Evolutionary conservation across 176 grass and related monocot species (phyloP).

Genomic region (Miscanthus lutarioriparius): DNA sequence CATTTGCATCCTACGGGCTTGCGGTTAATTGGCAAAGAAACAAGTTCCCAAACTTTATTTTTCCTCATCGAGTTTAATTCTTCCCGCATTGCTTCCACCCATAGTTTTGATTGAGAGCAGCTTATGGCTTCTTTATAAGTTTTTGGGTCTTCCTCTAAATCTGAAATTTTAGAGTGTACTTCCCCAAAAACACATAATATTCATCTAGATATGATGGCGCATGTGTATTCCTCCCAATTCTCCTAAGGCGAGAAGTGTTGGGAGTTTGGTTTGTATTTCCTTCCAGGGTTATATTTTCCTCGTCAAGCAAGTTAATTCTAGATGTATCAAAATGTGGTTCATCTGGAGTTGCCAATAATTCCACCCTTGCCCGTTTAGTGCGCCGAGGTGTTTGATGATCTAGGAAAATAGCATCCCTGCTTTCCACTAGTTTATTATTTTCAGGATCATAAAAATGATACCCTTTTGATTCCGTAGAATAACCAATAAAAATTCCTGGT

Average conservation of each 20-base stretch:
- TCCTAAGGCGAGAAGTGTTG: not conserved
- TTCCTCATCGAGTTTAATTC: not conserved
- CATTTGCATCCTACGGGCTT: too few relatives aligned
- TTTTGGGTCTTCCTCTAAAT: not conserved
- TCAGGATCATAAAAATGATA: not conserved
- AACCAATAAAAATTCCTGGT: not conserved
- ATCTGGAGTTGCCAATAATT: constrained; percentile 10
- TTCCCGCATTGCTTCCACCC: not conserved
- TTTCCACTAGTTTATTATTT: constrained; percentile 14
- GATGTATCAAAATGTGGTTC: not conserved
- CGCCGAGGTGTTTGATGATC: not conserved
- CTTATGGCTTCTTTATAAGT: not conserved
- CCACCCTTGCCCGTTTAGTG: not conserved
- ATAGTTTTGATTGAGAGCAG: not conserved
- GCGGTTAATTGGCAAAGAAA: too few relatives aligned
- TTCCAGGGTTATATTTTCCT: not conserved
- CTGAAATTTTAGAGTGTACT: constrained; percentile 4
- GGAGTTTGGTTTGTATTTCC: not conserved
- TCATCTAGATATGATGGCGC: not conserved
- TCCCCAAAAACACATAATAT: constrained; percentile 9
- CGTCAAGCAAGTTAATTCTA: not conserved
- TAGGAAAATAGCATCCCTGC: not conserved
- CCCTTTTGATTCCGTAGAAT: not conserved
- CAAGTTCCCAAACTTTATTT: too few relatives aligned
- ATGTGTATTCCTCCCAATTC: not conserved